Evolutionary conservation across 2,329 filamentous ascomycete genomes (phyloP), one percentile per base, ranked within the genome.

Genomic region (Aspergillus sp.): DNA sequence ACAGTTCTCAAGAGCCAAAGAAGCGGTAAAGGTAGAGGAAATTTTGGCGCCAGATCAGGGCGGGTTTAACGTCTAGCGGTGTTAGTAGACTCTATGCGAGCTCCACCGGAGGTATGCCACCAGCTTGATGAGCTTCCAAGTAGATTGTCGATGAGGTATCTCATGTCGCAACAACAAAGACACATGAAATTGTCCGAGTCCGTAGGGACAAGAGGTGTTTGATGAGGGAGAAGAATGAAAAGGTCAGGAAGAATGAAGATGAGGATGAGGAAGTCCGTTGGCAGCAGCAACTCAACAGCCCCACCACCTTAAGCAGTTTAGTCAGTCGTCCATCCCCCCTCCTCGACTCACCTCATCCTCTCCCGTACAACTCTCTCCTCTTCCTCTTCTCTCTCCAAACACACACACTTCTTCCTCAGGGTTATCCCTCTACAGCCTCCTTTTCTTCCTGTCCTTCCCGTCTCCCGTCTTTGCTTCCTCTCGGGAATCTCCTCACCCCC

Each of bases 321-420:
- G 34, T 17, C 14, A 38, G 34, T 38, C 3, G 34, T n/a, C 25
- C 25, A 29, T 29, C 40, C 41, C 20, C 40, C 31, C 31, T n/a
- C 42, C 32, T 31, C 36, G 29, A 41, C 48, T 44, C 48, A 43
- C 42, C 47, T 54, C 48, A 44, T 53, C 49, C 44, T 52, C 50
- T 53, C 38, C 20, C 41, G 25, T 29, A 29, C 34, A 38, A 9
- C 14, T n/a, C 16, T 38, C 16, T 16, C 34, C n/a, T 38, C 34
- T 38, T 38, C 11, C 34, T 17, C 34, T 38, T 17, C 34, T 38
- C 14, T 13, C 34, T 38, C n/a, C 11, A 34, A 11, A 23, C n/a
- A 23, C 21, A 7, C 25, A 29, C 16, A 16, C 34, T 16, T n/a
- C 34, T 38, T 17, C 7, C 34, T 38, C 34, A 16, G 34, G 16